A percentile compares a stretch with the other conserved stretches of the same genome.
Evolutionary conservation across 441 rosid genomes (phyloP).

Genomic region (Euphorbia celastroides): DNA sequence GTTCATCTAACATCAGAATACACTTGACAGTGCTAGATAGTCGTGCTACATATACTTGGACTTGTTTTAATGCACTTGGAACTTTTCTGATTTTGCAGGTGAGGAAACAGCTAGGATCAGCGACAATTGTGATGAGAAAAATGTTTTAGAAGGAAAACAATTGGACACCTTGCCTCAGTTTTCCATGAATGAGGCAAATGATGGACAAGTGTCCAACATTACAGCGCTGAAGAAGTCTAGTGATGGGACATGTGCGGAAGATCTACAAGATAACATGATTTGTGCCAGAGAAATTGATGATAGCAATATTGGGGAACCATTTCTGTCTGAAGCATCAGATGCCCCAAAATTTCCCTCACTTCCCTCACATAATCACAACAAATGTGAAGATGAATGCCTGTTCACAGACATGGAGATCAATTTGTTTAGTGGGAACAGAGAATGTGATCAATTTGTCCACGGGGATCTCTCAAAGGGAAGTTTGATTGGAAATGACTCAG

Average conservation of each 20-base stretch:
- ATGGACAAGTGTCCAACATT: not conserved
- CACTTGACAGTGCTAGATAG: not conserved
- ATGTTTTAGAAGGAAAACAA: constrained; percentile 8
- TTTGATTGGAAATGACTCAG: constrained; percentile 1
- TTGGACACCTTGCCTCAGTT: constrained; percentile 8
- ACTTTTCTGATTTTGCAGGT: constrained; percentile 4
- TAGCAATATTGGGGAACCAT: constrained; percentile 3
- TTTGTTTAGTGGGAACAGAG: constrained; percentile 9
- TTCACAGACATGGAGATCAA: constrained; percentile 18
- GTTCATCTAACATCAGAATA: not conserved
- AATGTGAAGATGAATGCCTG: not conserved
- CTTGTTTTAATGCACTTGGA: not conserved
- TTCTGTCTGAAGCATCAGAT: constrained; percentile 11
- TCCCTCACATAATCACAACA: not conserved
- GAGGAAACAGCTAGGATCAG: not conserved
- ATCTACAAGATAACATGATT: constrained; percentile 5
- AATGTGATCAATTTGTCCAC: not conserved
- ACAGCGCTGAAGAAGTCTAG: not conserved
- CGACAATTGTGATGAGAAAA: not conserved
- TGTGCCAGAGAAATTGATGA: not conserved
- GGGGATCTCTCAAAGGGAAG: not conserved
- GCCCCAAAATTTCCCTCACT: constrained; percentile 4
- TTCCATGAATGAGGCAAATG: constrained; percentile 13
- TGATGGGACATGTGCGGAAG: constrained; percentile 8
- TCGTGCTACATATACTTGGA: constrained; percentile 1